Conservation (phyloP, 2,329 filamentous ascomycete species). For the Sporothrix brunneoviolacea region DNA sequence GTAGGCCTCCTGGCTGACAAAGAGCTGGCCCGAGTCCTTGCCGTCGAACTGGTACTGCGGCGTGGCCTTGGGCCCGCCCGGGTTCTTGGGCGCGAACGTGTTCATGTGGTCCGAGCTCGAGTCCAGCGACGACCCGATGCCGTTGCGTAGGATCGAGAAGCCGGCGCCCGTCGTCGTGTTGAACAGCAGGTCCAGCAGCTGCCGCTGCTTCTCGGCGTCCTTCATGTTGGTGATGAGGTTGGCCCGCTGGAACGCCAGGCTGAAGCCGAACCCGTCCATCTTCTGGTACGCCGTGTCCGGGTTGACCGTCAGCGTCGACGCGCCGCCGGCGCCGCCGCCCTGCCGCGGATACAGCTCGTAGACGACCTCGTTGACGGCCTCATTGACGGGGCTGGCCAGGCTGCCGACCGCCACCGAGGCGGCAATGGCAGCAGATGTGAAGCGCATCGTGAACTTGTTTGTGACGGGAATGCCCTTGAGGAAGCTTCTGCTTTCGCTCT, state of each 20-base stretch:
- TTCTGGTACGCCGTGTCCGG: conserved; percentile 36
- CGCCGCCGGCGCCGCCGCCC: conserved; percentile 5
- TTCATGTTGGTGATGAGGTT: conserved; percentile 35
- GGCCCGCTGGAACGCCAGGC: conserved; percentile 38
- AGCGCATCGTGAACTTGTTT: conserved; percentile 2
- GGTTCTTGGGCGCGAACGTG: conserved; percentile 37
- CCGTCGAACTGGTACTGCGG: conserved; percentile 40
- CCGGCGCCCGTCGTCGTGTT: conserved; percentile 38
- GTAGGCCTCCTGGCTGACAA: conserved; percentile 42
- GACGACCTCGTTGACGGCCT: conserved; percentile 11
- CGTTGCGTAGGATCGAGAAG: conserved; percentile 38
- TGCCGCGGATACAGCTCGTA: conserved; percentile 15
- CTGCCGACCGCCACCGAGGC: background rate
- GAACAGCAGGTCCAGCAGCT: conserved; percentile 38
- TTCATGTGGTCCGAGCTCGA: conserved; percentile 31
- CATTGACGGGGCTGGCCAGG: conserved; percentile 3
- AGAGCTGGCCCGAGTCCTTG: conserved; percentile 44
- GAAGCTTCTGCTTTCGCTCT: too few relatives aligned
- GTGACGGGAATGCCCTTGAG: too few relatives aligned
- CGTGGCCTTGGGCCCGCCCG: conserved; percentile 33
- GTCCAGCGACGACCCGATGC: conserved; percentile 37
- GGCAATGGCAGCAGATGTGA: background rate
- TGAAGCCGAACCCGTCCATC: conserved; percentile 41
- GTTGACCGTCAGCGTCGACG: conserved; percentile 31
- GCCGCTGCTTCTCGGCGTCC: conserved; percentile 32